A percentile compares a stretch with the other conserved stretches of the same genome.
phyloP scores from a whole-genome alignment of 441 rosid species.

The Arabidopsis hybrid region DNA sequence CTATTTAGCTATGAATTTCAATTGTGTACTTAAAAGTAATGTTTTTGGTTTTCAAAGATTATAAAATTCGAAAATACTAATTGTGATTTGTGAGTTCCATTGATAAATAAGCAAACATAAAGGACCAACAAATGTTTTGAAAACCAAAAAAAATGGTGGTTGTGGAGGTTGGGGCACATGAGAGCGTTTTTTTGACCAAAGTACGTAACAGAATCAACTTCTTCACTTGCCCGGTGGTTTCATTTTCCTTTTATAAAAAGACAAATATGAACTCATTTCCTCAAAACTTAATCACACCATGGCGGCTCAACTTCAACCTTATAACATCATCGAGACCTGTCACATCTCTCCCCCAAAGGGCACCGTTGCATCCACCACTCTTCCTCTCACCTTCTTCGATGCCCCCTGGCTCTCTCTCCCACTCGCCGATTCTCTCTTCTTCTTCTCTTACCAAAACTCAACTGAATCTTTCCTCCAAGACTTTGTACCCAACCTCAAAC shows the following conservation, averaged over 20 bases:
- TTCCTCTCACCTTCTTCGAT: conserved; percentile 64
- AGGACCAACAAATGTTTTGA: background rate
- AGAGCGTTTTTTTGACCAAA: background rate
- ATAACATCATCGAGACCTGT: conserved; percentile 23
- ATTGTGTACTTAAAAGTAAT: no score
- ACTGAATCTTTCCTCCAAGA: conserved; percentile 44
- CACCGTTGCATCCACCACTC: conserved; percentile 35
- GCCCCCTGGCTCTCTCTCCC: conserved; percentile 55
- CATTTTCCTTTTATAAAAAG: background rate
- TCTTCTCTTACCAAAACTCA: conserved; percentile 49
- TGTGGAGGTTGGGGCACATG: conserved; percentile 34
- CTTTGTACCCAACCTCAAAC: conserved; percentile 53
- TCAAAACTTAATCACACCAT: conserved; percentile 1
- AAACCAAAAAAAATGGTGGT: background rate
- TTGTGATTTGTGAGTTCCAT: background rate
- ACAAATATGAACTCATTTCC: background rate
- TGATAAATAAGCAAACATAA: background rate
- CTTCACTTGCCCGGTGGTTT: conserved; percentile 39
- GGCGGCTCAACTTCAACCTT: conserved; percentile 25
- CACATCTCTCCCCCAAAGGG: conserved; percentile 45
- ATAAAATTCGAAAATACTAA: background rate
- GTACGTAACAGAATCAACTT: background rate
- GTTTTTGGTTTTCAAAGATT: background rate
- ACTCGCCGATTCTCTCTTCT: conserved; percentile 46
- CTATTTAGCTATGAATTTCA: no score